phyloP scores from a whole-genome alignment of 148 eudicot genomes.

The Chenopodium berlandieri region DNA sequence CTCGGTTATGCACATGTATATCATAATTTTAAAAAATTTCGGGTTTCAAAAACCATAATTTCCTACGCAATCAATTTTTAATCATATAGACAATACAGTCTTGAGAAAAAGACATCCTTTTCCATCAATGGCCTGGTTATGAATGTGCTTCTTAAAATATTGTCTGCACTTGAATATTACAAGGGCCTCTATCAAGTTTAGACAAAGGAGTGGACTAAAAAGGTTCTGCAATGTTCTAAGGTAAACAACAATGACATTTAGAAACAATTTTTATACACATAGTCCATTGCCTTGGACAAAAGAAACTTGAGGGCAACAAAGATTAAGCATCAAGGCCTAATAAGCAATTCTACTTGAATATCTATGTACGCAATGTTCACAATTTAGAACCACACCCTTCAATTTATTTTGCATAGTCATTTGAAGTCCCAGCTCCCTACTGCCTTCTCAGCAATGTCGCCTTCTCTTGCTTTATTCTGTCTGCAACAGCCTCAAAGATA shows the following conservation, averaged over 20 bases:
- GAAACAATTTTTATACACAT: not conserved
- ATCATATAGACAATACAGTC: not conserved
- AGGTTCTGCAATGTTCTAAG: not conserved
- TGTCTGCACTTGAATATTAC: not conserved
- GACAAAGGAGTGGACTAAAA: not conserved
- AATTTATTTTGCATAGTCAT: too few relatives aligned
- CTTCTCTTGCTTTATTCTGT: too few relatives aligned
- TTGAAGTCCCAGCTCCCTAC: too few relatives aligned
- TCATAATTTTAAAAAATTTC: too few relatives aligned
- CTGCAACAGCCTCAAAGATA: too few relatives aligned
- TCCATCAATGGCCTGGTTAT: not conserved
- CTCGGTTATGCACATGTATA: too few relatives aligned
- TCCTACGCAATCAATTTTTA: not conserved
- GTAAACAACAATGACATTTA: not conserved
- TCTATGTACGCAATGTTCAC: not conserved
- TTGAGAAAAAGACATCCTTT: not conserved
- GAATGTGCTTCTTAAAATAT: not conserved
- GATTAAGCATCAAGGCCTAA: not conserved
- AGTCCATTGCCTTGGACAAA: not conserved
- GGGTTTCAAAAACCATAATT: not conserved
- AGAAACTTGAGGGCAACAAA: not conserved
- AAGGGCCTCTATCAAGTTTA: not conserved
- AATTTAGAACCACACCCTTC: too few relatives aligned
- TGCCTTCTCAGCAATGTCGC: too few relatives aligned
- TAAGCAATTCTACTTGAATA: too few relatives aligned